A percentile compares a stretch with the other conserved stretches of the same genome.
Conservation (phyloP, 1,139 yeast genomes). For the Geotrichum klebahnii region DNA sequence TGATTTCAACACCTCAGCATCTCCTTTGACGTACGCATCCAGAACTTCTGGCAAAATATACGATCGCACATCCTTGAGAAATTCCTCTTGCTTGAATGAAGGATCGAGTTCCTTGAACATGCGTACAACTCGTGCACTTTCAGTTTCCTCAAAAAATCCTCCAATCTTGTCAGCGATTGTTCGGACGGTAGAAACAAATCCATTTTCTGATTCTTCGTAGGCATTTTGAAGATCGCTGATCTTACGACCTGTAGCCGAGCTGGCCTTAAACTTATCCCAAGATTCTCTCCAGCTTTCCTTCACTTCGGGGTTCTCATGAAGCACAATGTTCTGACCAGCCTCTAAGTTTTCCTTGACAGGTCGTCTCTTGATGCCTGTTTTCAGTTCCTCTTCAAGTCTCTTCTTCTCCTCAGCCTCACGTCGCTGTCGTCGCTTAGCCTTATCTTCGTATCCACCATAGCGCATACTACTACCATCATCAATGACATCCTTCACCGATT, state of each 20-base stretch:
- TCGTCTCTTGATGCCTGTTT: slow-evolving; percentile 52
- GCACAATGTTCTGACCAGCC: slow-evolving; percentile 80
- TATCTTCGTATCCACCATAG: slow-evolving; percentile 89
- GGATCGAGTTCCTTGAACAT: slow-evolving; percentile 91
- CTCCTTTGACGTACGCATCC: slow-evolving; percentile 94
- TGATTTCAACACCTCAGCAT: slow-evolving; percentile 69
- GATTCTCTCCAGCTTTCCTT: slow-evolving; percentile 61
- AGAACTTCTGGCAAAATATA: slow-evolving; percentile 91
- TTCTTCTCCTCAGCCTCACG: slow-evolving; percentile 46
- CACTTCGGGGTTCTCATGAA: slow-evolving; percentile 76
- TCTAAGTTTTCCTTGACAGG: slow-evolving; percentile 74
- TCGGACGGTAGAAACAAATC: slow-evolving; percentile 75
- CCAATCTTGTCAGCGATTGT: slow-evolving; percentile 76
- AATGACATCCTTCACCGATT: slow-evolving; percentile 81
- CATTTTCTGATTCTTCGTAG: slow-evolving; percentile 89
- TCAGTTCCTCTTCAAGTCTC: slow-evolving; percentile 52
- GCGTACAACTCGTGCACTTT: slow-evolving; percentile 83
- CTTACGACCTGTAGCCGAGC: slow-evolving; percentile 65
- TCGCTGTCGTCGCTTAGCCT: slow-evolving; percentile 73
- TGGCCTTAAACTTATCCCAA: slow-evolving; percentile 49
- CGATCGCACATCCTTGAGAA: slow-evolving; percentile 80
- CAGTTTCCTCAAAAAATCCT: slow-evolving; percentile 92
- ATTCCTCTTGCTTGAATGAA: slow-evolving; percentile 70
- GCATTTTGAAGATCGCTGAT: slow-evolving; percentile 60
- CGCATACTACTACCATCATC: slow-evolving; percentile 86